Conservation (phyloP, 208 protist species). For the Crithidia sp. region DNA sequence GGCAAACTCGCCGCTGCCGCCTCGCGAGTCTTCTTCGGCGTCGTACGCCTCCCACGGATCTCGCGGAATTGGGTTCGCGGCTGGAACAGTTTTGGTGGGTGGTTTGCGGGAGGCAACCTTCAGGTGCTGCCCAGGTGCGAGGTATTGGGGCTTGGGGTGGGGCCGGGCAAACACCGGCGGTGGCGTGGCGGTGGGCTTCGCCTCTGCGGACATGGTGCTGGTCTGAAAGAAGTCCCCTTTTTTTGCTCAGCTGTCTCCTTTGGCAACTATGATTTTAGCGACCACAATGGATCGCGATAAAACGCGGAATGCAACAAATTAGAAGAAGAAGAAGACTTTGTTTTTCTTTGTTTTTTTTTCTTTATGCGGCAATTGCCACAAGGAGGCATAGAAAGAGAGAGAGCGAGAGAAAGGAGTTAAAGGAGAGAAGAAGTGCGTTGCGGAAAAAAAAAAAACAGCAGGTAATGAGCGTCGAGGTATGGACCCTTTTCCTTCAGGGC, state of each 20-base stretch:
- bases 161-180: slow-evolving; percentile 20
- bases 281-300: too few species aligned
- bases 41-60: slow-evolving; percentile 34
- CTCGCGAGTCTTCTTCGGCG: background rate
- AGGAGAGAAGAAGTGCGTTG: background rate
- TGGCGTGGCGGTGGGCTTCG: slow-evolving; percentile 7
- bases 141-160: slow-evolving; percentile 18
- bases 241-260: background rate
- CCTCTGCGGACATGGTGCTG: slow-evolving; percentile 10
- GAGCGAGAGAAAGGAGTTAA: background rate
- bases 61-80: slow-evolving; percentile 2
- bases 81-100: background rate
- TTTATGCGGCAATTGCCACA: too few species aligned
- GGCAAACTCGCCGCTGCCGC: too few species aligned
- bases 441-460: background rate
- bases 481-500: background rate
- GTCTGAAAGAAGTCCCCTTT: background rate
- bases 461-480: too few species aligned
- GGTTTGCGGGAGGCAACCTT: slow-evolving; percentile 34
- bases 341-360: too few species aligned
- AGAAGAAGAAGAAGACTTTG: too few species aligned
- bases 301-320: too few species aligned
- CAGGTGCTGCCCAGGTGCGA: slow-evolving; percentile 28
- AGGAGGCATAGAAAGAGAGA: background rate
- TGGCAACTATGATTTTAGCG: too few species aligned